Base-by-base conservation (phyloP, 2,329 filamentous ascomycete species). In the Xylaria sp. region DNA sequence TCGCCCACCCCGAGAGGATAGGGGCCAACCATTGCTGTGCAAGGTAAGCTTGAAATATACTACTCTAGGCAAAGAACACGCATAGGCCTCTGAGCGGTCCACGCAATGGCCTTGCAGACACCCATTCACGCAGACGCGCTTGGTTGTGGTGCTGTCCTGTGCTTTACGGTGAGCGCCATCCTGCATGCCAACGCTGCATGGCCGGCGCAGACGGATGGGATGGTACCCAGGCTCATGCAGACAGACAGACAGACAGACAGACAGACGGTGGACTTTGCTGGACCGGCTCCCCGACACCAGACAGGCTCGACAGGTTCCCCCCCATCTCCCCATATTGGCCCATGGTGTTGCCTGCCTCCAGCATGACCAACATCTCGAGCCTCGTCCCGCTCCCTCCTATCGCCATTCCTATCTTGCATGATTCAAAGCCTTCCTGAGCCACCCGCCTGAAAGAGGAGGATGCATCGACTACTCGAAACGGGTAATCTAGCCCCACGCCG, bases 331-430 rank as follows among this genome's bases (percentile, higher is more conserved):
- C 34, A 39, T 39, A 39, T 39, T 18, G 36, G 18, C 13, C 36
- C 36, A 39, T 39, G 13, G 12, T 36, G 36, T 60, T 36, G 63
- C 7, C 56, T 46, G 39, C 50, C 39, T 68, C 25, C 45, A 64
- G 56, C 61, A 61, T 62, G 60, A 59, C 60, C 53, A 59, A 59
- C 57, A 60, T 61, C 18, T 55, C 61, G 68, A 70, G 68, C 65
- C 65, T 70, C 67, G 58, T 66, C 60, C 55, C 41, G 68, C 65
- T 60, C 50, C 41, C 61, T 65, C 53, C 65, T 30, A 52, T 45
- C 39, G 39, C 55, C 25, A 30, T 65, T 57, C 46, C 58, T 70
- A 70, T 70, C 65, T 65, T 70, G 68, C 68, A 68, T 70, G 68
- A 65, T 68, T 62, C 60, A 43, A 67, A 30, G 65, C 61, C 57